Base-by-base conservation (phyloP, 257 asterid species). In the Vinca minor region DNA sequence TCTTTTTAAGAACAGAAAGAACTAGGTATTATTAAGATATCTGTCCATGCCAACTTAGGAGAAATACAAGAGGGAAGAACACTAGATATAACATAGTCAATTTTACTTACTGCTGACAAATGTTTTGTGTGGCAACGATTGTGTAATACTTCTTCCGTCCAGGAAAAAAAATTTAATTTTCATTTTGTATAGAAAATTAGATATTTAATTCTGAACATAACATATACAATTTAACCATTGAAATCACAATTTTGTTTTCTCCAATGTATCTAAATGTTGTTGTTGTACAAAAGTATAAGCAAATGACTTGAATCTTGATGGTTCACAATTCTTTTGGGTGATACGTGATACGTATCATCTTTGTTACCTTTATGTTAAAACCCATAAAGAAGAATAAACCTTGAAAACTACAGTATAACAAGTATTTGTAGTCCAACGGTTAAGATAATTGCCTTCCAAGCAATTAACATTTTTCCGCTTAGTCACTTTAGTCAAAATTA, bases 1-100 rank as follows among this genome's bases (percentile, higher is more conserved):
- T 72, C 78, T 85, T 88, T 53, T 17, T 31, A 5, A 86, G 95
- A 77, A 58, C 78, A 46, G 50, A 12, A 7, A 63, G 57, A 38
- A 35, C 38, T 6, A 52, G 64, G 63, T 62, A 69, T 64, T 62
- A 69, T 64, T 73, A 55, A 55, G 14, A 7, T 8, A 2, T 34
- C 42, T 35, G n/a, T 31, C 23, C 49, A 5, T 8, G 8, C 34
- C 57, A 11, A 25, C 3, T 9, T 13, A 49, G 5, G 47, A 25
- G 3, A 15, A 49, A 48, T 29, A 44, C n/a, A 26, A 54, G 38
- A 54, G 23, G 34, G n/a, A n/a, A n/a, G n/a, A n/a, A n/a, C n/a
- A n/a, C n/a, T n/a, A n/a, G n/a, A n/a, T n/a, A n/a, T 55, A 4
- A 28, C 17, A 53, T 28, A 28, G 39, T 54, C 28, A n/a, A n/a